Evolutionary conservation across 2,329 filamentous ascomycete species (phyloP), one percentile per base, ranked within the genome.

Genomic region (Verticillium nubilum): DNA sequence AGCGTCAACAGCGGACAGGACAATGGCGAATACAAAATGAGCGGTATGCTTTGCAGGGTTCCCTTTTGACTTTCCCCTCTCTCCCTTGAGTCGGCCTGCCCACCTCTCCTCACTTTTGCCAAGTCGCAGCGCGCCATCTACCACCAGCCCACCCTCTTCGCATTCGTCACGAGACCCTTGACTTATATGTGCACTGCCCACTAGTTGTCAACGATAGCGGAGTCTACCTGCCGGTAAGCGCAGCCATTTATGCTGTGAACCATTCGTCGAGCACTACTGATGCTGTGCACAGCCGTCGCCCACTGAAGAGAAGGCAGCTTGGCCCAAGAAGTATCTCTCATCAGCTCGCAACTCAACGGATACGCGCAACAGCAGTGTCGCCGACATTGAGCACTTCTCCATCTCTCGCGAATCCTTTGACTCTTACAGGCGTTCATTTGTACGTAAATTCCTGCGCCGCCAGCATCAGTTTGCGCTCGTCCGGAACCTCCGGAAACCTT

Each of bases 351-450:
- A 76, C 52, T 86, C 85, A 5, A 80, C 77, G 65, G 81, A 85
- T 64, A 82, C 78, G 31, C 76, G 76, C 59, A 76, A 70, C 58
- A 86, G 83, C 70, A 85, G 89, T 67, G 79, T 91, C 61, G 86
- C 87, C 67, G 92, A 96, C 63, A 93, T 92, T 67, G 94, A 98
- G 71, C 92, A 90, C 15, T 98, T 98, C 72, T 92, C 90, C 64
- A 98, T 98, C 72, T 97, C 93, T 37, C 86, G 94, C 68, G 95
- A 98, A 76, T 97, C 93, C 2, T 98, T 98, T 70, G 95, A 98
- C 73, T 97, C 93, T 3, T 98, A 98, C 76, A 84, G 95, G 64
- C 87, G 95, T 68, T 97, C 93, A 64, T 98, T 98, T 78, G 94
- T 97, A 83, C 67, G 89, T 80, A n/a, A n/a, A n/a, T 15, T n/a